Evolutionary conservation across 345 rosid genomes (phyloP).

Genomic region (Excoecaria cochinchinensis): DNA sequence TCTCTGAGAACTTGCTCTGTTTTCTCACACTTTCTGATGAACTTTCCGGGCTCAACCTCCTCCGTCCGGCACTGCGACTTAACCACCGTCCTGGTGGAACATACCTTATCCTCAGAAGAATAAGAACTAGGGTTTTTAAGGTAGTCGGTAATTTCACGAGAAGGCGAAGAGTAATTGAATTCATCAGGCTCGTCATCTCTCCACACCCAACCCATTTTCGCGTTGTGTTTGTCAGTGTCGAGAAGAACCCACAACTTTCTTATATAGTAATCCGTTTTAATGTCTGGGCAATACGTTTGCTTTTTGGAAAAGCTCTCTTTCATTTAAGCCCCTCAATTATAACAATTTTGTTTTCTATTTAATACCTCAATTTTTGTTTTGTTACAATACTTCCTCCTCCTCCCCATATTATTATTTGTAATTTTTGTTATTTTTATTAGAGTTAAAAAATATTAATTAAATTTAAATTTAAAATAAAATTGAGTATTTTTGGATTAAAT

Average conservation of each 20-base stretch:
- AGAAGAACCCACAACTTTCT: background rate
- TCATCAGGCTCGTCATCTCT: slow-evolving; percentile 13
- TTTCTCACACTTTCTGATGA: slow-evolving; percentile 81
- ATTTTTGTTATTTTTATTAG: no score
- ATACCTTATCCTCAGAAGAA: slow-evolving; percentile 31
- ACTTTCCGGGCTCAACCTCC: slow-evolving; percentile 87
- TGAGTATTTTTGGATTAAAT: no score
- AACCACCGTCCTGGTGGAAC: slow-evolving; percentile 60
- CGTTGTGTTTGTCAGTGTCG: background rate
- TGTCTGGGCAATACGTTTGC: slow-evolving; percentile 9
- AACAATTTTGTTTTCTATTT: no score
- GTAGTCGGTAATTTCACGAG: background rate
- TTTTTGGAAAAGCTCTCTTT: no score
- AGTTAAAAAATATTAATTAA: no score
- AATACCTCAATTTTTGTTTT: no score
- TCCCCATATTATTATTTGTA: no score
- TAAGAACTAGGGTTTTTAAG: background rate
- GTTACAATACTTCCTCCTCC: no score
- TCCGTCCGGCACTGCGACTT: slow-evolving; percentile 78
- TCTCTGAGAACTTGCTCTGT: slow-evolving; percentile 69
- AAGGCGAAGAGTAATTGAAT: background rate
- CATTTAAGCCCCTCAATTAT: no score
- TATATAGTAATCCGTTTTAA: no score
- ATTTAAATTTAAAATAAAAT: no score
- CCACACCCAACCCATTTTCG: slow-evolving; percentile 36